A percentile compares a stretch with the other conserved stretches of the same genome.
phyloP scores from a whole-genome alignment of 306 rosid genomes.

The Malus domestica region ASM211411v1 NC_041791.1:8615001-8615500 shows the following conservation, averaged over 20 bases:
- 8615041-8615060: background rate
- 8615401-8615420: conserved; percentile 11
- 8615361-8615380: conserved; percentile 25
- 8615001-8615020: background rate
- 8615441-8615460: background rate
- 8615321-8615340: background rate
- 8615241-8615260: background rate
- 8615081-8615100: background rate
- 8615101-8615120: no score
- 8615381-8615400: conserved; percentile 28
- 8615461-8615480: conserved; percentile 2
- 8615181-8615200: no score
- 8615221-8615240: no score
- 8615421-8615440: background rate
- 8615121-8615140: no score
- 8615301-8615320: background rate
- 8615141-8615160: no score
- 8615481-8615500: conserved; percentile 24
- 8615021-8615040: background rate
- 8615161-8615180: background rate
- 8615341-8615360: background rate
- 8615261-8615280: background rate
- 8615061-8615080: no score
- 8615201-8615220: no score
- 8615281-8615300: background rate